phyloP scores from a whole-genome alignment of 2,329 filamentous ascomycete species.

The Ambrosiella cleistominuta region DNA sequence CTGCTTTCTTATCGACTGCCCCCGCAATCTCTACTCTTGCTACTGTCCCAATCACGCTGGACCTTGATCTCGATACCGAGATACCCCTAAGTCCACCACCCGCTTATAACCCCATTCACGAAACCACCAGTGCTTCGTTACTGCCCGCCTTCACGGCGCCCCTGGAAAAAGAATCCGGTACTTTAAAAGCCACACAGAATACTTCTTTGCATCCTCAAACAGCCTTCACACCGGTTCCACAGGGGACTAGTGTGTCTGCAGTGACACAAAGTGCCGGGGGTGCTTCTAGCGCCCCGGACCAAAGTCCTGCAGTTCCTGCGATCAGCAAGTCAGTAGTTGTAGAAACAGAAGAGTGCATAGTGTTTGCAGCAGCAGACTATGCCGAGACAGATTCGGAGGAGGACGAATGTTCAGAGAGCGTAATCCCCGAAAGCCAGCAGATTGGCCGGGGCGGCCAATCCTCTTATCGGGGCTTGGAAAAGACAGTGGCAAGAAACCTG shows the following conservation, averaged over 20 bases:
- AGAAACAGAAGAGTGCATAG: neutral
- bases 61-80: neutral
- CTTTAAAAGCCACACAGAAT: neutral
- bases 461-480: neutral
- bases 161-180: neutral
- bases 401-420: neutral
- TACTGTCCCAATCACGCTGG: neutral
- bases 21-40: neutral
- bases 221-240: no score
- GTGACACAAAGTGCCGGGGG: no score
- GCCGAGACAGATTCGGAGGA: conserved; percentile 1
- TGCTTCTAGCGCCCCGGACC: no score
- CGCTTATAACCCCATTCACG: neutral
- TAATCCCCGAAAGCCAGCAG: no score
- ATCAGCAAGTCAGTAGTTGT: neutral
- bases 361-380: neutral
- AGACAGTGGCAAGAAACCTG: neutral
- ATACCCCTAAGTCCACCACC: conserved; percentile 1
- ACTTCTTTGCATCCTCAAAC: neutral
- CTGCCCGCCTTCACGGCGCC: neutral
- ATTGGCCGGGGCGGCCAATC: no score
- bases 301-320: neutral
- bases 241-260: no score
- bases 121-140: neutral
- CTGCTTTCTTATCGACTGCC: neutral